Evolutionary conservation across 177 flowering plant genomes (phyloP).

Genomic region (Tripterygium wilfordii): DNA sequence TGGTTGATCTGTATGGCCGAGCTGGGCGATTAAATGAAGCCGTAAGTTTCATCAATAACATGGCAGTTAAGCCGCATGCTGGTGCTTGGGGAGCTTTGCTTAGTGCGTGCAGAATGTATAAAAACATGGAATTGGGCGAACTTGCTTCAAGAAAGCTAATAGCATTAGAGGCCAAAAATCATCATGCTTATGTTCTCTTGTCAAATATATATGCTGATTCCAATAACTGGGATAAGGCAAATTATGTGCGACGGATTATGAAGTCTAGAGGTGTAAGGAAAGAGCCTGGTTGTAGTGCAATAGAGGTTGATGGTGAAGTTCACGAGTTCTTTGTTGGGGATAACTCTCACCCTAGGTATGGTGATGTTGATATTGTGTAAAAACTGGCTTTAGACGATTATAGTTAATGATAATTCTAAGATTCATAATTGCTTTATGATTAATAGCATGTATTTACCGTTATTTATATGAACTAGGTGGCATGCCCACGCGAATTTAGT

Average conservation of each 20-base stretch:
- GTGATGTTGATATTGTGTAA: slow-evolving; percentile 30
- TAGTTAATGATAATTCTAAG: no score
- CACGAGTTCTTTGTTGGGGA: slow-evolving; percentile 56
- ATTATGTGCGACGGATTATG: slow-evolving; percentile 33
- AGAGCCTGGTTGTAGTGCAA: slow-evolving; percentile 49
- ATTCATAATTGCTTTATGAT: no score
- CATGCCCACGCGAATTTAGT: no score
- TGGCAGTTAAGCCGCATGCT: slow-evolving; percentile 57
- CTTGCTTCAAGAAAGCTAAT: slow-evolving; percentile 38
- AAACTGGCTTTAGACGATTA: no score
- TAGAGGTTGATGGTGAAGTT: slow-evolving; percentile 46
- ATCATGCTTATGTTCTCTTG: slow-evolving; percentile 53
- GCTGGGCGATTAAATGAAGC: slow-evolving; percentile 59
- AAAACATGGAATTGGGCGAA: slow-evolving; percentile 37
- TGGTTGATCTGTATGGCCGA: slow-evolving; percentile 60
- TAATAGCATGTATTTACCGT: no score
- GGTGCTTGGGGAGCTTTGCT: slow-evolving; percentile 70
- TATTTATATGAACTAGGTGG: no score
- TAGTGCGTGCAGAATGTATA: slow-evolving; percentile 42
- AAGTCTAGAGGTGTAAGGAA: slow-evolving; percentile 37
- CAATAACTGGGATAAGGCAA: slow-evolving; percentile 36
- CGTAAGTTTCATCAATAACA: slow-evolving; percentile 31
- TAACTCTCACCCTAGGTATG: slow-evolving; percentile 33
- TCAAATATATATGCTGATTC: slow-evolving; percentile 54
- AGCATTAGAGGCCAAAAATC: slow-evolving; percentile 43